A percentile compares a stretch with the other conserved stretches of the same genome.
Evolutionary conservation across 2,329 filamentous ascomycete genomes (phyloP).

Genomic region (Colletotrichum higginsianum): DNA sequence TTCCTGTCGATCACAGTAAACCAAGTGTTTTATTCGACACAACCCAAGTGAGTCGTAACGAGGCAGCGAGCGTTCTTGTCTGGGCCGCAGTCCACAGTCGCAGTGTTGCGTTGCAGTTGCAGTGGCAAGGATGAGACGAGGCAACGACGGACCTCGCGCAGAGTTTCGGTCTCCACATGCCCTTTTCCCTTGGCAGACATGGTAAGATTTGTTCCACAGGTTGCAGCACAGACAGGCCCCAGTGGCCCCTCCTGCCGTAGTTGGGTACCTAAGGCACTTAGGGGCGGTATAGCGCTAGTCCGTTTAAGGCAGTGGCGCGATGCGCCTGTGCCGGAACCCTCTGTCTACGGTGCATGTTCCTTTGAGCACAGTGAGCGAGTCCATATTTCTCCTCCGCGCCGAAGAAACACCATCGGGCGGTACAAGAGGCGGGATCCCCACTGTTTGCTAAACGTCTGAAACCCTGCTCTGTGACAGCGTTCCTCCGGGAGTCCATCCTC

Average conservation of each 20-base stretch:
- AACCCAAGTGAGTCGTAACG: background rate
- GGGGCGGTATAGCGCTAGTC: background rate
- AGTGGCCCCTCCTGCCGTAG: background rate
- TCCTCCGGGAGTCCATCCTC: conserved; percentile 7
- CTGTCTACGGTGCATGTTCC: too few species aligned
- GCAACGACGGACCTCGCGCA: background rate
- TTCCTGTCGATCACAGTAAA: background rate
- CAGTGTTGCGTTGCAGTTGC: background rate
- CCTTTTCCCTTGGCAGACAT: conserved; percentile 9
- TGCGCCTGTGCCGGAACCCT: background rate
- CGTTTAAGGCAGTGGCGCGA: background rate
- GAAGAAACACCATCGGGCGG: conserved; percentile 3
- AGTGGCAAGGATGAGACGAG: background rate
- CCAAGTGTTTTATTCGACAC: background rate
- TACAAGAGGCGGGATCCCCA: conserved; percentile 28
- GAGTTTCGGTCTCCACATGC: conserved; percentile 8
- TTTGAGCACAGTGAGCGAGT: background rate
- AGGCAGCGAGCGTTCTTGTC: background rate
- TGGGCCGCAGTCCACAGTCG: background rate
- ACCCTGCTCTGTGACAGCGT: conserved; percentile 33
- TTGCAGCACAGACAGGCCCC: background rate
- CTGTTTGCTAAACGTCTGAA: conserved; percentile 38
- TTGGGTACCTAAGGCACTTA: background rate
- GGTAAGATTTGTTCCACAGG: too few species aligned
- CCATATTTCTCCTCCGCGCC: background rate